Evolutionary conservation across 441 rosid species (phyloP), one percentile per base, ranked within the genome.

Genomic region (Mallotus repandus): DNA sequence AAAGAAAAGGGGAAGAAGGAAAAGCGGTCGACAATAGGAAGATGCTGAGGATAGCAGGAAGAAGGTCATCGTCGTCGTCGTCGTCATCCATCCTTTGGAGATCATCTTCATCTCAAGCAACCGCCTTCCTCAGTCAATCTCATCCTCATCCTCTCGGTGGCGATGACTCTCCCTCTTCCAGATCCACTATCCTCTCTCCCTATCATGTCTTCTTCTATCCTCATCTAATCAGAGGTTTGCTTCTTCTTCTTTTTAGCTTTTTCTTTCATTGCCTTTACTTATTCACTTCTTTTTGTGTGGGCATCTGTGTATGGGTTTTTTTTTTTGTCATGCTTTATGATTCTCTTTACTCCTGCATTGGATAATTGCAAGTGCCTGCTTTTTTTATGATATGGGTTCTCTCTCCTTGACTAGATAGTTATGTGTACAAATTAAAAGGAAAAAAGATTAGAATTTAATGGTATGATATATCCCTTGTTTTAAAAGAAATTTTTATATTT

Each of bases 1-100:
- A n/a, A 43, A 9, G 5, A 43, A 32, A 32, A 32, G 38, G 38
- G n/a, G n/a, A n/a, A n/a, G n/a, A n/a, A n/a, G n/a, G n/a, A n/a
- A n/a, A n/a, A n/a, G n/a, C n/a, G n/a, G n/a, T n/a, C n/a, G n/a
- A 12, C 13, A 4, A 3, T 63, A 72, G 45, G 62, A 78, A 78
- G 83, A 90, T 88, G 96, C 78, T 93, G 77, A 85, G 92, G 66
- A 74, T 85, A 62, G 91, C 93, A n/a, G 94, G 90, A 83, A 91
- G 85, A 88, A 91, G 91, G 74, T 77, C 88, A n/a, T n/a, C n/a
- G n/a, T n/a, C n/a, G n/a, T n/a, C n/a, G 70, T 87, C 87, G 2
- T 84, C 87, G 73, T 52, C 55, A 1, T n/a, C n/a, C n/a, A 52
- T 81, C 13, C 45, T 82, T 1, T 82, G 87, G 85, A 83, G 83